phyloP scores from a whole-genome alignment of 495 filamentous ascomycete species.

The Melanomma pulvis-pyrius region DNA sequence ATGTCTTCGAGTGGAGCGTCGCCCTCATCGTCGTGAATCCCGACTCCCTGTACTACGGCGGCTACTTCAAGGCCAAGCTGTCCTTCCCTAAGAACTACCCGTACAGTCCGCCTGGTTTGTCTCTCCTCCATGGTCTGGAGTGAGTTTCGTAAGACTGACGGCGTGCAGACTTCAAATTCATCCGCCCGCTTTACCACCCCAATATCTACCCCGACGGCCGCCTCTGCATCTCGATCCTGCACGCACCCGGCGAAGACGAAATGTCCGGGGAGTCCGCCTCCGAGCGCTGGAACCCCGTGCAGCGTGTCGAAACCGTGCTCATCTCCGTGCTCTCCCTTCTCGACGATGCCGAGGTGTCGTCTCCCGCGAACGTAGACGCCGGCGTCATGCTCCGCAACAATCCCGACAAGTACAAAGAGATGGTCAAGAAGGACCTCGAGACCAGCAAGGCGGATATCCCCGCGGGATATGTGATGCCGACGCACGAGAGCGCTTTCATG shows the following conservation, averaged over 20 bases:
- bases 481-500: conserved; percentile 60
- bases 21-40: conserved; percentile 90
- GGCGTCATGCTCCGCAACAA: conserved; percentile 80
- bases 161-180: conserved; percentile 74
- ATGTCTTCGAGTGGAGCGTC: conserved; percentile 83
- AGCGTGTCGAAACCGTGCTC: conserved; percentile 90
- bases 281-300: conserved; percentile 91
- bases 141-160: background rate
- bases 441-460: conserved; percentile 78
- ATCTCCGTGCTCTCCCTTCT: conserved; percentile 91
- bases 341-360: conserved; percentile 89
- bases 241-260: conserved; percentile 85
- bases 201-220: conserved; percentile 91
- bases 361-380: conserved; percentile 94
- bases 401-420: conserved; percentile 65
- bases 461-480: conserved; percentile 79
- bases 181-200: conserved; percentile 81
- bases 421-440: conserved; percentile 71
- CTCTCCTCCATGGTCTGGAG: background rate
- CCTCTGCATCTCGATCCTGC: conserved; percentile 95
- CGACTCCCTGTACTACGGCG: conserved; percentile 87
- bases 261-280: conserved; percentile 86
- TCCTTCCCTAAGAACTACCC: conserved; percentile 88
- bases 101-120: conserved; percentile 73
- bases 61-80: conserved; percentile 90